Evolutionary conservation across 2,329 filamentous ascomycete species (phyloP).

Genomic region (Cladosporium sp.): DNA sequence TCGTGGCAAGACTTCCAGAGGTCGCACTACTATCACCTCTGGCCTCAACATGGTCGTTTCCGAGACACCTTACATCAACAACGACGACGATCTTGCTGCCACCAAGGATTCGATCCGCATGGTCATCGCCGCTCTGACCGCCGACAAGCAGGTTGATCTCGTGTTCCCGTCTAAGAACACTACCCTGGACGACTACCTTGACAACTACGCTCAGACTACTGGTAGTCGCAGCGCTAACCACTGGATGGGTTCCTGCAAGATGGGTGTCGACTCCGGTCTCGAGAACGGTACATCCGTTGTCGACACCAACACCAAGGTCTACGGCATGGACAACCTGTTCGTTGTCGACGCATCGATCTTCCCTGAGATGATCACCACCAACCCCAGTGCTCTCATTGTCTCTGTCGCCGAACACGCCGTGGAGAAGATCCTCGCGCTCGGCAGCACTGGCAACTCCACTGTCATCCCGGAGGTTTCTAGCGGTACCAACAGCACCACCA

Average conservation of each 20-base stretch:
- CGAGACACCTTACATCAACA: constrained; percentile 55
- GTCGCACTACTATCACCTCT: constrained; percentile 57
- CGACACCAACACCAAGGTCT: constrained; percentile 47
- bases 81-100: constrained; percentile 57
- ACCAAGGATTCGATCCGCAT: constrained; percentile 63
- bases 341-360: constrained; percentile 67
- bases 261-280: constrained; percentile 43
- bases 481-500: background rate
- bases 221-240: constrained; percentile 41
- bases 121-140: constrained; percentile 51
- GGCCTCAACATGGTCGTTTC: constrained; percentile 57
- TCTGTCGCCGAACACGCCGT: constrained; percentile 60
- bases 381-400: constrained; percentile 63
- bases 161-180: constrained; percentile 50
- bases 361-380: constrained; percentile 64
- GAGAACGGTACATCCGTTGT: constrained; percentile 42
- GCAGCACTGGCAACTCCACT: background rate
- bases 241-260: constrained; percentile 40
- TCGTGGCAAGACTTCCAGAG: constrained; percentile 59
- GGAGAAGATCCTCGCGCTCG: constrained; percentile 46
- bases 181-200: constrained; percentile 52
- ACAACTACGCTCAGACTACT: constrained; percentile 43
- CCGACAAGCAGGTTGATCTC: constrained; percentile 54
- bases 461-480: background rate
- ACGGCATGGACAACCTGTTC: constrained; percentile 64